A percentile compares a stretch with the other conserved stretches of the same genome.
phyloP scores from a whole-genome alignment of 179 eudicot genomes.

The Nepenthes alata region DNA sequence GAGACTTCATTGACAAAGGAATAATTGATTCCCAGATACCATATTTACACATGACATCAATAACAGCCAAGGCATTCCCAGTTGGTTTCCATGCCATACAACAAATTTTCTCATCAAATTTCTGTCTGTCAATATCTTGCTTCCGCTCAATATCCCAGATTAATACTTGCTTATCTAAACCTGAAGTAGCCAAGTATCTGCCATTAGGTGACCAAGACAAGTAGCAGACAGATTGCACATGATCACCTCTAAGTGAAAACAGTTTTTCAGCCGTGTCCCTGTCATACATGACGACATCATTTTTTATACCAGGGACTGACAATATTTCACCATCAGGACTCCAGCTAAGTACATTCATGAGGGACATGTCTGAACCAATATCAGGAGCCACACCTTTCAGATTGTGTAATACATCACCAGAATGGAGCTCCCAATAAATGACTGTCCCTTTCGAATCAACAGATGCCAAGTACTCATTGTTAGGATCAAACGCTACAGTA shows the following conservation, averaged over 20 bases:
- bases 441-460: slow-evolving; percentile 84
- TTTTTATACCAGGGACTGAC: slow-evolving; percentile 76
- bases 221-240: slow-evolving; percentile 63
- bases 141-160: slow-evolving; percentile 80
- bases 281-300: slow-evolving; percentile 90
- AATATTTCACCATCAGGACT: slow-evolving; percentile 90
- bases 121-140: slow-evolving; percentile 84
- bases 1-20: slow-evolving; percentile 85
- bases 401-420: slow-evolving; percentile 52
- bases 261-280: slow-evolving; percentile 95
- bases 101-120: slow-evolving; percentile 69
- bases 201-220: slow-evolving; percentile 97
- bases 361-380: slow-evolving; percentile 47
- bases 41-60: slow-evolving; percentile 85
- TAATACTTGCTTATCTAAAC: slow-evolving; percentile 75
- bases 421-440: slow-evolving; percentile 71
- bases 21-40: slow-evolving; percentile 91
- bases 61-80: slow-evolving; percentile 85
- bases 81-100: slow-evolving; percentile 92
- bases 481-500: slow-evolving; percentile 88
- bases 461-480: slow-evolving; percentile 79
- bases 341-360: slow-evolving; percentile 59
- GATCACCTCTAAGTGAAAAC: slow-evolving; percentile 75
- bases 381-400: slow-evolving; percentile 71
- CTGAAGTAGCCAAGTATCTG: slow-evolving; percentile 83